Evolutionary conservation across 371 early-diverging fungal genomes (phyloP), one percentile per base, ranked within the genome.

Genomic region (Encephalitozoon cuniculi): DNA sequence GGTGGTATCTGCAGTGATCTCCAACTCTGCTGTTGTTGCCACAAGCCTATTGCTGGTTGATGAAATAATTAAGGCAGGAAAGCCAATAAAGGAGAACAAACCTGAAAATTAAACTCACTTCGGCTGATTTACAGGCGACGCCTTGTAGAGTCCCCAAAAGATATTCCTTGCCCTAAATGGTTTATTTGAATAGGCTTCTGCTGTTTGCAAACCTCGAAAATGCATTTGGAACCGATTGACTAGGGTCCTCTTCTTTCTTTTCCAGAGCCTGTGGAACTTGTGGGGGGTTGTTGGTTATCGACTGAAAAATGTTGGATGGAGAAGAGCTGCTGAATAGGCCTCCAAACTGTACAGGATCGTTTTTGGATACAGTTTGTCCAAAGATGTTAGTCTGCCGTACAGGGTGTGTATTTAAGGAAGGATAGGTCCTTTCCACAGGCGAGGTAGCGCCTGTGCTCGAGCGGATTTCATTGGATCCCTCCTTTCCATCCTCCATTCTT

Each of bases 31-130:
- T 64, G 92, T 95, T 37, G 95, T 95, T 82, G 93, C 97, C 25
- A 91, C 92, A 83, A 98, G 94, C 87, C 87, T 99, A 77, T 86
- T 99, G 75, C 88, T 98, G 67, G 96, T 99, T 23, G 99, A 99
- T 86, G 98, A 98, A 87, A 97, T 99, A 88, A 94, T 99, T 90
- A 90, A 95, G 80, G 94, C 86, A 43, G 87, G 87, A 46, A 83
- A 86, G 77, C 55, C 79, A 30, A 71, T 85, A 23, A 83, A 83
- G 54, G 71, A 81, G 52, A 71, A 70, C 15, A 63, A 68, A 52
- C 15, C 32, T 3, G 26, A 37, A 9, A 37, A 59, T 55, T 54
- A 71, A 68, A 51, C 8, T 26, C 9, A 34, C 46, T 67, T 46
- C 15, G 7, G 21, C 21, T 21, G 49, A 46, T 15, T 43, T 4